A percentile compares a stretch with the other conserved stretches of the same genome.
Evolutionary conservation across 2,329 filamentous ascomycete species (phyloP).

Genomic region (Chaetomiaceae sp.): DNA sequence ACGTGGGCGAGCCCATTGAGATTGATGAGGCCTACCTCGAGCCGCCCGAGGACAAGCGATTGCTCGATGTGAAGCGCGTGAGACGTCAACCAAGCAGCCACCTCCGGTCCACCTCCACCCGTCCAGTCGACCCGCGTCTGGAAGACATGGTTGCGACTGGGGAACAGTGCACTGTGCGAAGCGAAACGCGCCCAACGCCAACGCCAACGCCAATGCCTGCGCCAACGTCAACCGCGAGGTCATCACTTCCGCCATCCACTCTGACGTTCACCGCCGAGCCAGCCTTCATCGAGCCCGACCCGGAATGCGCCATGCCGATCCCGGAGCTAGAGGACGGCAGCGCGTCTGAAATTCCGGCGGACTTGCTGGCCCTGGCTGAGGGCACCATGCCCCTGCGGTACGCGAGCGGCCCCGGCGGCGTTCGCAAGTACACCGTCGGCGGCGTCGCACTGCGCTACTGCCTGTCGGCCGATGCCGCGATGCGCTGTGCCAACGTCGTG

Average conservation of each 20-base stretch:
- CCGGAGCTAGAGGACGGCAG: constrained; percentile 24
- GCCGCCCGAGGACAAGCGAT: background rate
- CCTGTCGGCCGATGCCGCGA: constrained; percentile 29
- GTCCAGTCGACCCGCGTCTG: constrained; percentile 11
- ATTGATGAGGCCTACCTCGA: constrained; percentile 8
- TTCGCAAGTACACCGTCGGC: constrained; percentile 23
- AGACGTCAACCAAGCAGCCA: constrained; percentile 5
- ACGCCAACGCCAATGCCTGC: background rate
- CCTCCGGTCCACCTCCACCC: background rate
- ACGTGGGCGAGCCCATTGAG: constrained; percentile 1
- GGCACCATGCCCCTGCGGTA: constrained; percentile 22
- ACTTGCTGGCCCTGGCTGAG: background rate
- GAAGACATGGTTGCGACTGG: constrained; percentile 18
- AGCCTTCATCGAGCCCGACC: constrained; percentile 15
- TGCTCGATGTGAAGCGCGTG: background rate
- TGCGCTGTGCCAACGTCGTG: constrained; percentile 32
- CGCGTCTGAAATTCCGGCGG: constrained; percentile 1
- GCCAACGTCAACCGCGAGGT: too few relatives aligned
- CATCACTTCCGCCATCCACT: background rate
- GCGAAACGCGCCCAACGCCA: constrained; percentile 7
- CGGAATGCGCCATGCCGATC: constrained; percentile 14
- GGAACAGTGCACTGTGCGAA: constrained; percentile 21
- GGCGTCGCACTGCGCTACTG: constrained; percentile 27
- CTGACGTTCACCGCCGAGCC: background rate
- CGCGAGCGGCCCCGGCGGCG: constrained; percentile 19